A percentile compares a stretch with the other conserved stretches of the same genome.
Conservation (phyloP, 1,284 basidiomycete species). For the Ceratobasidium sp. region DNA sequence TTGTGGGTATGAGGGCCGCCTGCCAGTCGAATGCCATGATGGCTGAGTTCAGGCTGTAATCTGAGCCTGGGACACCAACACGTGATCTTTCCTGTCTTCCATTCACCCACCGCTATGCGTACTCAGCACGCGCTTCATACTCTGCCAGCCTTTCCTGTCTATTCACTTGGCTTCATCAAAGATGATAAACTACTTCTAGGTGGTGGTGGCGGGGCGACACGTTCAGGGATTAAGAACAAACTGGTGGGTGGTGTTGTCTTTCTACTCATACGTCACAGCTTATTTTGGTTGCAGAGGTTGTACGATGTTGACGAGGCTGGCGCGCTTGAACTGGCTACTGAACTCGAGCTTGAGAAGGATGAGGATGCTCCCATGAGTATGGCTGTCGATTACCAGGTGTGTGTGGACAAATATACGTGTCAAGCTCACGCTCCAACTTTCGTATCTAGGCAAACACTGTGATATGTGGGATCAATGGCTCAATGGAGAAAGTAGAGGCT, state of each 20-base stretch:
- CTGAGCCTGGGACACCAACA: conserved; percentile 2
- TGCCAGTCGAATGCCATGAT: conserved; percentile 15
- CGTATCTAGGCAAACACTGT: conserved; percentile 54
- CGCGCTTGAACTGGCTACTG: conserved; percentile 69
- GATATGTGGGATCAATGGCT: conserved; percentile 87
- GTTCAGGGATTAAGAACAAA: conserved; percentile 91
- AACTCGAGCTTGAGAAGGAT: conserved; percentile 77
- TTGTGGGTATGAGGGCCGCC: conserved; percentile 46
- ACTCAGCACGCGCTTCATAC: conserved; percentile 80
- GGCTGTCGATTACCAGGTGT: conserved; percentile 72
- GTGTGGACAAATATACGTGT: conserved; percentile 42
- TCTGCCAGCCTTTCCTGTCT: conserved; percentile 84
- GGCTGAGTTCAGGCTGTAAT: neutral
- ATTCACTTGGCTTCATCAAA: conserved; percentile 84
- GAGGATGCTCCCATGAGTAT: conserved; percentile 97
- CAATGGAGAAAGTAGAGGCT: conserved; percentile 66
- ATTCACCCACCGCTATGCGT: conserved; percentile 65
- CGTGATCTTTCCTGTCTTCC: conserved; percentile 30
- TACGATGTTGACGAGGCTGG: conserved; percentile 70
- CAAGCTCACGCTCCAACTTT: conserved; percentile 23
- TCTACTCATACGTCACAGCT: conserved; percentile 2
- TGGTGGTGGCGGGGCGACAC: conserved; percentile 85
- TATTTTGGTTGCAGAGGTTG: conserved; percentile 64
- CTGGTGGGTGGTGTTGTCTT: conserved; percentile 64
- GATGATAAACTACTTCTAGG: conserved; percentile 82